Base-by-base conservation (phyloP, 2,329 filamentous ascomycete genomes). In the Epichloe scottii region DNA sequence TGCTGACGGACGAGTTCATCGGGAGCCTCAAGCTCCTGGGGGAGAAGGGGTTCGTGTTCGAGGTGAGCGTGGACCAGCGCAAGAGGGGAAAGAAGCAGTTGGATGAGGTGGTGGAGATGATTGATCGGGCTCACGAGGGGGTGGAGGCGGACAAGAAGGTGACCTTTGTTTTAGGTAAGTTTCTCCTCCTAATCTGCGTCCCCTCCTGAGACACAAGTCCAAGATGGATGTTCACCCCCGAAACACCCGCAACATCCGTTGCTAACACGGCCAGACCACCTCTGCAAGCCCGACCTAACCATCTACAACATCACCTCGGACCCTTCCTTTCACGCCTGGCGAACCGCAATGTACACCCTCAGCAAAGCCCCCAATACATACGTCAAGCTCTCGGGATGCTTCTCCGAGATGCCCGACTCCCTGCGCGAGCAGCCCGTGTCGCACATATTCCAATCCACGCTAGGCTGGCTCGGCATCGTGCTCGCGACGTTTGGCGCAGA, bases 341-440 rank as follows among this genome's bases (percentile, higher is more conserved):
- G 79, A 51, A 73, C 75, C 14, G 75, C 81, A 54, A 81, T 95
- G 62, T 78, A 78, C 59, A 73, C 76, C 8, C 81, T 94, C 60
- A 78, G 82, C 58, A 76, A 76, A 53, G 79, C 78, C 63, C 69
- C 73, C 46, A 76, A 73, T 48, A 81, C 84, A n/a, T 94, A 85
- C 71, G 87, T 96, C 78, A 95, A 96, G 71, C 77, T 96, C n/a
- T 91, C 86, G 0, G 91, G 91, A 7, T 79, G 76, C 45, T 90
- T 96, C 66, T 82, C 85, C 17, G 88, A 95, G 68, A 82, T 96
- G 68, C 76, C 81, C 3, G 72, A 73, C 45, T 66, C 71, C 11
- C 69, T 82, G 56, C 72, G 71, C 59, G 64, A 37, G 23, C 69
- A 73, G 26, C 65, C 74, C 10, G 63, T 74, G 35, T 70, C 77